Evolutionary conservation across 805 yeast genomes (phyloP), one percentile per base, ranked within the genome.

Genomic region (Starmerella apis): DNA sequence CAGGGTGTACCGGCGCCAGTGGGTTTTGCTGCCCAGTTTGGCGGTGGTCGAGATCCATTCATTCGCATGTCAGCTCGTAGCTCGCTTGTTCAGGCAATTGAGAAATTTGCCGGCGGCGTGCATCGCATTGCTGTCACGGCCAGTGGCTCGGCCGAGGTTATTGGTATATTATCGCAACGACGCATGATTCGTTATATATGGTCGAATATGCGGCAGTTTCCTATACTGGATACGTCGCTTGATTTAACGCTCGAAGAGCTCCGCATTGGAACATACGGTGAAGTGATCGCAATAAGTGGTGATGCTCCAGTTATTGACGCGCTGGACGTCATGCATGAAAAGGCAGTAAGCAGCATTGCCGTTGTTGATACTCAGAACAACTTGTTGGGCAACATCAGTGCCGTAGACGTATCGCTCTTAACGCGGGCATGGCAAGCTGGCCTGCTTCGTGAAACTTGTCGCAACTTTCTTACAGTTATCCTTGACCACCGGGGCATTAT

Each of bases 1-100:
- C 73, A 73, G 47, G 96, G 96, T 37, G 84, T 83, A 55, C 88
- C 85, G 47, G 95, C 92, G 0, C 94, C 96, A 3, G 96, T 92
- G 5, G 80, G 80, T 52, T 86, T 87, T 67, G 94, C 88, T 31
- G 80, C 87, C 45, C 80, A 79, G 59, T 69, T 92, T 54, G 82
- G 90, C 20, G 87, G 86, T 28, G 56, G 51, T 24, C 88, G 88
- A 63, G 90, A 86, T 61, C 95, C 95, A 2, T 86, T 88, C 62
- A 75, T 83, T 54, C 83, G 85, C 62, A 70, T 92, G 51, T 76
- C 79, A 39, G 87, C 85, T 59, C 62, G 71, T 16, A 57, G 67
- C 20, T 76, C 80, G 19, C 69, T 90, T 47, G 73, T 81, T 37
- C 74, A 78, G 4, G 96, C 86, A 2, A 83, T 85, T 59, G 94